phyloP scores from a whole-genome alignment of 352 stramenopile genomes.

The Globisporangium polare region DNA sequence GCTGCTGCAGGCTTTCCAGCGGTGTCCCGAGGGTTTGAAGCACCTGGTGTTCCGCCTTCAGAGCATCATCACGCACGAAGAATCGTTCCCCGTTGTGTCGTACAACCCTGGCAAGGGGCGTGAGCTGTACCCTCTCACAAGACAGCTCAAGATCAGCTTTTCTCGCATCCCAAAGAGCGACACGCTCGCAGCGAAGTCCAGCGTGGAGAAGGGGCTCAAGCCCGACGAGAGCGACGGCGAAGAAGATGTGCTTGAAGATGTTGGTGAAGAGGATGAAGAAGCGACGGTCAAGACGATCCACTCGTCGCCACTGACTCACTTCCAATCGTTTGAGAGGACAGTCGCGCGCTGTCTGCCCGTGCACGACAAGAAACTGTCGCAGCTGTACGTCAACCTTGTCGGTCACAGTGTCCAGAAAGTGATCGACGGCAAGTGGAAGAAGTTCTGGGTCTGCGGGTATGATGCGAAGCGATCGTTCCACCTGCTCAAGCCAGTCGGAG shows the following conservation, averaged over 20 bases:
- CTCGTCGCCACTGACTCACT: slow-evolving; percentile 72
- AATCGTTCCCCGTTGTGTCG: slow-evolving; percentile 56
- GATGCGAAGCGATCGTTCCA: slow-evolving; percentile 52
- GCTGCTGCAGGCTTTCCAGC: slow-evolving; percentile 43
- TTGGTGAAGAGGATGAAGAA: slow-evolving; percentile 5
- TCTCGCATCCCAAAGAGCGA: slow-evolving; percentile 5
- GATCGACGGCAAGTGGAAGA: slow-evolving; percentile 78
- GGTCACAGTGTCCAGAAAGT: slow-evolving; percentile 71
- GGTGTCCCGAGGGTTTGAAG: slow-evolving; percentile 44
- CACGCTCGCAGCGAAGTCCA: background rate
- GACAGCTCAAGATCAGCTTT: slow-evolving; percentile 58
- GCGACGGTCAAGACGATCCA: slow-evolving; percentile 44
- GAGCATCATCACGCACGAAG: slow-evolving; percentile 73
- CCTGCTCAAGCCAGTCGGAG: slow-evolving; percentile 51
- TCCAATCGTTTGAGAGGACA: slow-evolving; percentile 85
- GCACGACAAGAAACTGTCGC: slow-evolving; percentile 39
- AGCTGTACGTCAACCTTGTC: slow-evolving; percentile 65
- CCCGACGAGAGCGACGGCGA: background rate
- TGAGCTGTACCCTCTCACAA: slow-evolving; percentile 73
- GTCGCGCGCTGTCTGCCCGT: slow-evolving; percentile 62
- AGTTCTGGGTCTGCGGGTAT: slow-evolving; percentile 67
- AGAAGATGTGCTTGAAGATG: background rate
- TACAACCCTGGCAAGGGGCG: slow-evolving; percentile 63
- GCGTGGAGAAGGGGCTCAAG: background rate
- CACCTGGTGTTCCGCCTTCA: slow-evolving; percentile 62